These are phyloP conservation scores for Dacryopinax spathularia DNA, from an alignment of 768 basidiomycete species.

Conservation along the genomic window DNA sequence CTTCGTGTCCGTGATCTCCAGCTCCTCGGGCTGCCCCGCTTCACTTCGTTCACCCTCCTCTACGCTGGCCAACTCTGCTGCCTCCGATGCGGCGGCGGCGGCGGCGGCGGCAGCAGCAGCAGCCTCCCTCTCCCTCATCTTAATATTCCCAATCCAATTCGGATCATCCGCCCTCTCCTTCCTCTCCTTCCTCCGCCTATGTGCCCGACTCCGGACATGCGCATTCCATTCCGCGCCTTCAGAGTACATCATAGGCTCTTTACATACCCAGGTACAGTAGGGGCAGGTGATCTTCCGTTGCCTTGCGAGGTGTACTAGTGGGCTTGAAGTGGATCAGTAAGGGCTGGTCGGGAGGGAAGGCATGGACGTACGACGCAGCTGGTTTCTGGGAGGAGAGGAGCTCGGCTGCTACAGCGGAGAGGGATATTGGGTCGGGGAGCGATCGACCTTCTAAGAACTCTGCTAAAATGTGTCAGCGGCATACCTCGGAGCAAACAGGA, in stretches of 20 bases:
- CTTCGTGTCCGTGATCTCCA: too few species aligned
- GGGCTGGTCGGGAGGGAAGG: not conserved
- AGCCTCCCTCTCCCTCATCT: slow-evolving; percentile 7
- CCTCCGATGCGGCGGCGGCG: slow-evolving; percentile 7
- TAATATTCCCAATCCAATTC: slow-evolving; percentile 14
- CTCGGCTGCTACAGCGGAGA: slow-evolving; percentile 41
- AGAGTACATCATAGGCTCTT: slow-evolving; percentile 52
- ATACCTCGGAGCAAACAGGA: slow-evolving; percentile 28
- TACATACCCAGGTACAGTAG: slow-evolving; percentile 43
- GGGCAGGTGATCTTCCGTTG: slow-evolving; percentile 46
- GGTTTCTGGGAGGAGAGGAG: slow-evolving; percentile 36
- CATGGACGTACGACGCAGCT: slow-evolving; percentile 25
- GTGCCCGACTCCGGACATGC: slow-evolving; percentile 26
- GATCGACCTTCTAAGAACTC: slow-evolving; percentile 39
- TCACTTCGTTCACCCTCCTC: not conserved
- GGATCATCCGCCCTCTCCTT: slow-evolving; percentile 17
- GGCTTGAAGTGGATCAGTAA: slow-evolving; percentile 29
- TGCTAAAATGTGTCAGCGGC: slow-evolving; percentile 17
- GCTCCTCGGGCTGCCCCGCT: not conserved
- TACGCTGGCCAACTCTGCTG: not conserved
- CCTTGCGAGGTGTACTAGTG: slow-evolving; percentile 38
- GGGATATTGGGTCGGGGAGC: slow-evolving; percentile 42
- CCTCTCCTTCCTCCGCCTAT: slow-evolving; percentile 13
- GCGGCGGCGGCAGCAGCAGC: too few species aligned
- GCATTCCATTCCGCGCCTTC: slow-evolving; percentile 37